phyloP scores from a whole-genome alignment of 768 basidiomycete species.

The Calocybe indica region DNA sequence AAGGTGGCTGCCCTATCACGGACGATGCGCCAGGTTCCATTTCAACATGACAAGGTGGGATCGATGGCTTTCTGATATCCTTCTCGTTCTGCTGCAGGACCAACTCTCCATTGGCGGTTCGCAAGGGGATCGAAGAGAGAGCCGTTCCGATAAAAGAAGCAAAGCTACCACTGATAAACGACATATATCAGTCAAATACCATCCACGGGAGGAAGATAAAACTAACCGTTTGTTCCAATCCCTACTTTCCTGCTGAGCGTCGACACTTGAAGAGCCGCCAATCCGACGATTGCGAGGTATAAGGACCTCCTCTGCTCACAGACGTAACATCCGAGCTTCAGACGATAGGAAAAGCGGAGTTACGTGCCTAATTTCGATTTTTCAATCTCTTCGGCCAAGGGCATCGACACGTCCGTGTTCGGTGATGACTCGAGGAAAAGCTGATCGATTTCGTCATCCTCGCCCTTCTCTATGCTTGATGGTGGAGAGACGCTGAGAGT shows the following conservation, averaged over 20 bases:
- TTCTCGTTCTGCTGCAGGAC: background rate
- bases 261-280: slow-evolving; percentile 24
- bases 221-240: background rate
- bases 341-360: background rate
- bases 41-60: background rate
- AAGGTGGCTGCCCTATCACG: slow-evolving; percentile 20
- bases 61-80: background rate
- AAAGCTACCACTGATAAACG: background rate
- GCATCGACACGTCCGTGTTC: slow-evolving; percentile 31
- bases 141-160: too few relatives aligned
- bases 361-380: slow-evolving; percentile 46
- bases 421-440: slow-evolving; percentile 45
- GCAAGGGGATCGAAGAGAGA: slow-evolving; percentile 8
- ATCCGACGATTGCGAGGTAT: slow-evolving; percentile 48
- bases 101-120: slow-evolving; percentile 8
- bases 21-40: background rate
- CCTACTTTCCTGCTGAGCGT: slow-evolving; percentile 2
- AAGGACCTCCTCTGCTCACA: slow-evolving; percentile 38
- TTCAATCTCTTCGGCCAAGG: slow-evolving; percentile 26
- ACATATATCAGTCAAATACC: too few relatives aligned
- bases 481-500: slow-evolving; percentile 35
- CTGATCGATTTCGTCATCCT: slow-evolving; percentile 46
- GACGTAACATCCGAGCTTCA: background rate
- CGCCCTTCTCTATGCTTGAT: slow-evolving; percentile 35
- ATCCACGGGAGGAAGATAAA: background rate